Percentiles rank a stretch among this genome's conserved stretches.
Conservation (phyloP, 129 eudicot genomes). For the Flaveria brownii region DNA sequence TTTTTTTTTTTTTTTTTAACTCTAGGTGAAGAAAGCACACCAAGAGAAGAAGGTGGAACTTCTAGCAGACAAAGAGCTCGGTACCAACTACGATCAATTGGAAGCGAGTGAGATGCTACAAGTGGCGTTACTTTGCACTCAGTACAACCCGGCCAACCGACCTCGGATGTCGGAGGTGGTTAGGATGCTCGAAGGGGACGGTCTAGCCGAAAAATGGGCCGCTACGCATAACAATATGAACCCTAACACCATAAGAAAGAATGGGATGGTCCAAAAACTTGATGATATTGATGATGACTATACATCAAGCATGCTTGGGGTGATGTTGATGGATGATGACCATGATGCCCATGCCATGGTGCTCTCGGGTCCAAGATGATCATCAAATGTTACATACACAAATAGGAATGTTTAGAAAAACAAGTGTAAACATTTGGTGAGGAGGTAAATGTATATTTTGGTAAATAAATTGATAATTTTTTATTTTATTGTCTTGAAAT, state of each 20-base stretch:
- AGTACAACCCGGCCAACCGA: conserved; percentile 72
- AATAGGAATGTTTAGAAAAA: conserved; percentile 28
- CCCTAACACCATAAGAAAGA: conserved; percentile 31
- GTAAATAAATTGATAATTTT: conserved; percentile 38
- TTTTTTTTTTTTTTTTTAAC: not conserved
- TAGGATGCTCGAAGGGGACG: conserved; percentile 91
- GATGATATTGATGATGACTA: conserved; percentile 67
- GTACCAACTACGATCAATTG: conserved; percentile 61
- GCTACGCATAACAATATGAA: conserved; percentile 60
- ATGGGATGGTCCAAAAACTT: conserved; percentile 24
- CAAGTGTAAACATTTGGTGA: conserved; percentile 26
- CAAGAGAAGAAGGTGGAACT: conserved; percentile 74
- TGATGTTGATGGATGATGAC: conserved; percentile 75
- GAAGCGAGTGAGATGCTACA: conserved; percentile 90
- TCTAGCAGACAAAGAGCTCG: conserved; percentile 70
- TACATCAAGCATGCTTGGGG: conserved; percentile 69
- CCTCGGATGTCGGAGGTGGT: conserved; percentile 96
- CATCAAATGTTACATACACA: conserved; percentile 30
- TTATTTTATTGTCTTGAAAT: conserved; percentile 2
- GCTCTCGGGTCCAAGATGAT: conserved; percentile 93
- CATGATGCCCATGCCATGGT: conserved; percentile 85
- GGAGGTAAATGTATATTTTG: conserved; percentile 14
- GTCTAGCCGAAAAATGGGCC: conserved; percentile 96
- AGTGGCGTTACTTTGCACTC: conserved; percentile 86
- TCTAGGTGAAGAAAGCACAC: conserved; percentile 75